Evolutionary conservation across 1,284 basidiomycete species (phyloP).

Genomic region (Violaceomyces palustris): DNA sequence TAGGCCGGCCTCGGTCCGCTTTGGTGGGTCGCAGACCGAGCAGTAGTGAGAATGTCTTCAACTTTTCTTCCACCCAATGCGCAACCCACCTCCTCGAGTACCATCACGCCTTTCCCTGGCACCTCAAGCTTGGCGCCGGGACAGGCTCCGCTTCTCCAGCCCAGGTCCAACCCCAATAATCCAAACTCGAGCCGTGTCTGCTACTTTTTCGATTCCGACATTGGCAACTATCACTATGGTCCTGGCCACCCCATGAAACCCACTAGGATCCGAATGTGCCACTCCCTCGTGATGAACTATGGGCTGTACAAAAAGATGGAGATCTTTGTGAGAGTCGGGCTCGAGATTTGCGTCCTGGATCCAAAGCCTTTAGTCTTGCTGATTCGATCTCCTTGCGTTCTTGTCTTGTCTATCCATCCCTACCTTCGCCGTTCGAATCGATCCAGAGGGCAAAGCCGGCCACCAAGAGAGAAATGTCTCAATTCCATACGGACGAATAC

Average conservation of each 20-base stretch:
- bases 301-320: slow-evolving; percentile 60
- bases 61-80: slow-evolving; percentile 28
- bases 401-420: not conserved
- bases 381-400: slow-evolving; percentile 3
- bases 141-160: slow-evolving; percentile 28
- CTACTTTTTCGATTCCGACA: slow-evolving; percentile 75
- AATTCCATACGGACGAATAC: slow-evolving; percentile 90
- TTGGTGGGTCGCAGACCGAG: too few species aligned
- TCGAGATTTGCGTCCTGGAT: slow-evolving; percentile 59
- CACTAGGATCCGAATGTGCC: slow-evolving; percentile 89
- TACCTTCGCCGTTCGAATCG: not conserved
- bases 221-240: slow-evolving; percentile 97
- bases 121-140: too few species aligned
- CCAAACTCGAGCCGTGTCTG: slow-evolving; percentile 44
- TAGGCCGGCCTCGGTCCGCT: too few species aligned
- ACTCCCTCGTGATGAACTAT: slow-evolving; percentile 99
- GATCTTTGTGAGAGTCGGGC: slow-evolving; percentile 50
- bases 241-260: slow-evolving; percentile 67
- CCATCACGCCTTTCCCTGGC: too few species aligned
- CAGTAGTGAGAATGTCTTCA: slow-evolving; percentile 36
- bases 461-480: slow-evolving; percentile 94
- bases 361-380: slow-evolving; percentile 99
- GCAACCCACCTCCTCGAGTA: too few species aligned
- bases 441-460: slow-evolving; percentile 83
- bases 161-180: slow-evolving; percentile 23